Percentiles rank a stretch among this genome's conserved stretches.
Evolutionary conservation across 345 rosid species (phyloP).

Genomic region (Aethionema arabicum): DNA sequence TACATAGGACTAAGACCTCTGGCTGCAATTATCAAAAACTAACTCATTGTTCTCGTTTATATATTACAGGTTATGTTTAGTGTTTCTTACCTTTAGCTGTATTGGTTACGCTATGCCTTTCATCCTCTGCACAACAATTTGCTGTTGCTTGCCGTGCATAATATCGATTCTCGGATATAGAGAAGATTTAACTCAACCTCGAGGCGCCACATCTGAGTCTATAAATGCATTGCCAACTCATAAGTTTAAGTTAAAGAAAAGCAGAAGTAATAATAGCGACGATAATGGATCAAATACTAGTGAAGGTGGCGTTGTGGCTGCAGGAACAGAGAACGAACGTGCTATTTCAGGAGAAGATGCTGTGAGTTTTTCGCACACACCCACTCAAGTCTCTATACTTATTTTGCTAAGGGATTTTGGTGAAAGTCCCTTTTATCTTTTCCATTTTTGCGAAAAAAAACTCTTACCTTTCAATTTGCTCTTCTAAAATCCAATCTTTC

Average conservation of each 20-base stretch:
- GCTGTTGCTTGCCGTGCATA: constrained; percentile 96
- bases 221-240: constrained; percentile 83
- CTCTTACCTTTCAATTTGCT: too few relatives aligned
- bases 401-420: background rate
- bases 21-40: constrained; percentile 16
- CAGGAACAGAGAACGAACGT: constrained; percentile 87
- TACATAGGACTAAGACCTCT: background rate
- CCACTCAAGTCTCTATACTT: constrained; percentile 5
- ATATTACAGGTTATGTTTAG: constrained; percentile 84
- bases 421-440: too few relatives aligned
- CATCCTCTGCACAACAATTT: constrained; percentile 92
- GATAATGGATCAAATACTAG: constrained; percentile 44
- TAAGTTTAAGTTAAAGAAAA: constrained; percentile 81
- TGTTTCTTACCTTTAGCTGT: constrained; percentile 92
- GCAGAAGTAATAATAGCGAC: constrained; percentile 51
- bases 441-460: too few relatives aligned
- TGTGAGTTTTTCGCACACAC: constrained; percentile 42
- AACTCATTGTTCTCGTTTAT: background rate
- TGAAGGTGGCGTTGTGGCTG: constrained; percentile 90
- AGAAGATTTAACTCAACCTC: constrained; percentile 81
- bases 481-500: too few relatives aligned
- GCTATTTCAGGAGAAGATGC: constrained; percentile 90
- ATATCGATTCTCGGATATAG: constrained; percentile 88
- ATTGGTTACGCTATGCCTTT: constrained; percentile 99
- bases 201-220: constrained; percentile 93